Evolutionary conservation across 495 filamentous ascomycete species (phyloP), one percentile per base, ranked within the genome.

Genomic region (Recurvomyces mirabilis): DNA sequence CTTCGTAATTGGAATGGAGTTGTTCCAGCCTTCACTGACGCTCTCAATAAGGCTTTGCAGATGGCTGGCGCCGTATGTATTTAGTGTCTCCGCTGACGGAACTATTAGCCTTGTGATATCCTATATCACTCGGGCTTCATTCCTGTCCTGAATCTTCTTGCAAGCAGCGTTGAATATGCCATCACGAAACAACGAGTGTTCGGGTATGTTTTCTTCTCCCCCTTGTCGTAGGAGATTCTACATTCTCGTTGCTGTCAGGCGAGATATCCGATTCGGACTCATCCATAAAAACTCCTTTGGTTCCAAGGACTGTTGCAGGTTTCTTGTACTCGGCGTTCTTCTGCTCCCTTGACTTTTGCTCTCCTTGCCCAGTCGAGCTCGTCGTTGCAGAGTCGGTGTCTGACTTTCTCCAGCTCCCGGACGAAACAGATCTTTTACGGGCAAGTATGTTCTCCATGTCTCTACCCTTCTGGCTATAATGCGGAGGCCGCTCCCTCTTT

Each of bases 1-100:
- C 22, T 50, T 61, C 5, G 5, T 20, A 3, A 54, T 15, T 5
- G 49, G 52, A 22, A 55, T 42, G 24, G 41, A 23, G 29, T 38
- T 52, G 21, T 52, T 53, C 50, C 49, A 55, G 41, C 49, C 49
- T 23, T 53, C 49, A 28, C 52, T 54, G 36, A 41, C 42, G 35
- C 41, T 53, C 41, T 55, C 52, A 18, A 32, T 37, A 11, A 45
- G 26, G 13, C 9, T 11, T 21, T 23, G 10, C 15, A 36, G 7
- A 23, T 44, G 26, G 15, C 20, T 48, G 15, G 55, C 43, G 19
- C 48, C 34, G 35, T 25, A 37, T 18, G 37, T 46, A 9, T 51
- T 44, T 1, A 58, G 37, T 19, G 39, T 28, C 25, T 58, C 20
- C 3, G 52, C 55, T 7, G 52, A 53, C 32, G 52, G 52, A 23